Conservation (phyloP, 2,329 filamentous ascomycete genomes). For the Aspergillus fructus region DNA sequence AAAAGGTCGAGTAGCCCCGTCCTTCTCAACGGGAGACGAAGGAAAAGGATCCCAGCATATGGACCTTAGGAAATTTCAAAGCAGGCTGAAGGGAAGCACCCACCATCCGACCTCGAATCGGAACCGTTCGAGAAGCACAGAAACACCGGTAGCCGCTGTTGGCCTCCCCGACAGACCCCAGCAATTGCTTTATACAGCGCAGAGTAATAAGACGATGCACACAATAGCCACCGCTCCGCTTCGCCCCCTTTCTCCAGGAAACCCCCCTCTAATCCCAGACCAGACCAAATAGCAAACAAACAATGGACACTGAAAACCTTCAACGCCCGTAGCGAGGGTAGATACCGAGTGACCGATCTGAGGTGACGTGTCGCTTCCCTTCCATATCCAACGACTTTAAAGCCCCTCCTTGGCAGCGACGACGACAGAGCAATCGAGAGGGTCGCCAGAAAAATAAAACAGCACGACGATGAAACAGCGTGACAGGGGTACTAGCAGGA, state of each 20-base stretch:
- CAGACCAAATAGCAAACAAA: not conserved
- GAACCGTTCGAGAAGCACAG: not conserved
- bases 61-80: not conserved
- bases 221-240: not conserved
- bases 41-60: not conserved
- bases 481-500: not conserved
- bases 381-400: not conserved
- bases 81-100: constrained; percentile 2
- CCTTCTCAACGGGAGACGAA: not conserved
- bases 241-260: not conserved
- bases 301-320: not conserved
- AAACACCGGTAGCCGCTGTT: constrained; percentile 1
- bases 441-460: not conserved
- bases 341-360: not conserved
- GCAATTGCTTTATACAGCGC: not conserved
- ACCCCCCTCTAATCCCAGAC: not conserved
- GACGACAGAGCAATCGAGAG: not conserved
- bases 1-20: not conserved
- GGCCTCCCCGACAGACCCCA: not conserved
- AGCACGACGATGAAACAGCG: not conserved
- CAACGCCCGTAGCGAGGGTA: not conserved
- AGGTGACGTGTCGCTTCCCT: not conserved
- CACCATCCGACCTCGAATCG: constrained; percentile 1
- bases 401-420: not conserved
- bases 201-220: not conserved